Evolutionary conservation across 2,329 filamentous ascomycete genomes (phyloP), one percentile per base, ranked within the genome.

Genomic region (Colletotrichum tanaceti): DNA sequence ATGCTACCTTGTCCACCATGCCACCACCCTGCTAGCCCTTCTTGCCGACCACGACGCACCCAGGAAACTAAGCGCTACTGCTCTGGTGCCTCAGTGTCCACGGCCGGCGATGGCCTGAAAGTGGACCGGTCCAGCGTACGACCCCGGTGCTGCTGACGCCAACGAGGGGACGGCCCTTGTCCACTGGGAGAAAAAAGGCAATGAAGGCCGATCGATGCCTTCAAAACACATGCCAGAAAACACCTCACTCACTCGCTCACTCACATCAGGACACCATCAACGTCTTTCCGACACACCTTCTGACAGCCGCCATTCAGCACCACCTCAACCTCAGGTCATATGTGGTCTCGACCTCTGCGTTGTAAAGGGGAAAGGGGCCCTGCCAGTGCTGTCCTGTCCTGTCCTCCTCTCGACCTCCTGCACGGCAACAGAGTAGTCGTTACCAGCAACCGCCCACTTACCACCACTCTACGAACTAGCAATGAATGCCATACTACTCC

Each of bases 211-310:
- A 52, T 35, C 18, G 58, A 52, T 35, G 43, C 38, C 28, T 22
- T 46, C 22, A 18, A 58, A 69, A 71, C 72, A 73, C 70, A 74
- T 73, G 73, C 72, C 73, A 73, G 68, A 71, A 72, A 73, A 72
- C 62, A 72, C 57, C 72, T 65, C 32, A 35, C 32, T 35, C 32
- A 35, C 32, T 35, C 72, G 72, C 53, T 53, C 49, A 57, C 32
- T 47, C 54, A 65, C 46, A 71, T 28, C 46, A 55, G 35, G 44
- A 41, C 38, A 38, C 32, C 52, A 63, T 63, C 28, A 43, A 47
- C 6, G 24, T 39, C 55, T 10, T 16, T 38, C 35, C 20, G 18
- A 35, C 3, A 24, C 14, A 54, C 4, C 38, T 3, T 35, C 32
- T 28, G 47, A 14, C 44, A 52, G 61, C 44, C 35, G 58, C 44